Evolutionary conservation across 179 eudicot genomes (phyloP).

Genomic region (Pouteria campechiana): DNA sequence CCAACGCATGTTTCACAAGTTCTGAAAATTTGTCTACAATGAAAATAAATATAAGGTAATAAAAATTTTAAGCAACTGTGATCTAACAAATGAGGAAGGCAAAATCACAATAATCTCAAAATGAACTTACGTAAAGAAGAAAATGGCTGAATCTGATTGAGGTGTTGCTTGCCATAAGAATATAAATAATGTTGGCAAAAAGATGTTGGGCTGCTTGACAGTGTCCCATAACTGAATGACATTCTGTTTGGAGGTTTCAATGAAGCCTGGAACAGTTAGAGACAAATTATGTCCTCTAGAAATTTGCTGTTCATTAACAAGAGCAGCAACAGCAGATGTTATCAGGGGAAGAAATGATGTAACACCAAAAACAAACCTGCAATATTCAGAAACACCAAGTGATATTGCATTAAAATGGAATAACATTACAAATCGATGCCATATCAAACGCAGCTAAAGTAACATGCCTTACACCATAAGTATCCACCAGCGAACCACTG

Average conservation of each 20-base stretch:
- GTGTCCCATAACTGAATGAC: constrained; percentile 64
- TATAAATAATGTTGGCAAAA: constrained; percentile 87
- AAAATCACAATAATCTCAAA: constrained; percentile 1
- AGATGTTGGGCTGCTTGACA: constrained; percentile 76
- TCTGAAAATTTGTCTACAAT: no score
- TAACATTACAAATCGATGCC: not conserved
- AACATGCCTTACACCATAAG: constrained; percentile 90
- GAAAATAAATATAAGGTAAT: not conserved
- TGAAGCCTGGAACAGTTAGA: constrained; percentile 23
- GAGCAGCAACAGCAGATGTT: constrained; percentile 91
- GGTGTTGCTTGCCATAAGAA: constrained; percentile 99
- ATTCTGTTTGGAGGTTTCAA: constrained; percentile 47
- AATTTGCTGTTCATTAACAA: constrained; percentile 74
- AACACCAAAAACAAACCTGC: constrained; percentile 94
- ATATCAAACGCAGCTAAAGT: not conserved
- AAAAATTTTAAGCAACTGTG: not conserved
- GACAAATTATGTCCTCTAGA: constrained; percentile 20
- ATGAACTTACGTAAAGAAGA: constrained; percentile 84
- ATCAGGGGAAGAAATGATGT: constrained; percentile 90
- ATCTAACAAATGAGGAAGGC: not conserved
- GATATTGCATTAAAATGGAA: not conserved
- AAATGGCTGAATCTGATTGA: constrained; percentile 98
- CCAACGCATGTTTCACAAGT: no score
- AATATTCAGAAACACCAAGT: constrained; percentile 8
- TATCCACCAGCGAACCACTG: constrained; percentile 94